phyloP scores from a whole-genome alignment of 2,329 filamentous ascomycete genomes.

The Calonectria leucothoes region DNA sequence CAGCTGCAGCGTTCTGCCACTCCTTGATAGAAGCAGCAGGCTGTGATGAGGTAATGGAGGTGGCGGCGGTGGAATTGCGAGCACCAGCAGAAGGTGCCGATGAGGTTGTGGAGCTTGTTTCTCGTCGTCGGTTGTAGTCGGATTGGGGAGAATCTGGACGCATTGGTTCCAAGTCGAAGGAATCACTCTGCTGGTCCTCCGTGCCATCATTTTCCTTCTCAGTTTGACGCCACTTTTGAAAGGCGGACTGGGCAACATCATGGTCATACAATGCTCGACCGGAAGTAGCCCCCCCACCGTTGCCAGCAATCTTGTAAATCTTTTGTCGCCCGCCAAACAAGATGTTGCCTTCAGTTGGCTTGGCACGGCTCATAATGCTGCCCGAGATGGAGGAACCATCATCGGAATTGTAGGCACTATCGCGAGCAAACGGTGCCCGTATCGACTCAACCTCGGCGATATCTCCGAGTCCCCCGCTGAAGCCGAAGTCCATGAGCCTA shows the following conservation, averaged over 20 bases:
- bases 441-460: slow-evolving; percentile 94
- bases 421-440: slow-evolving; percentile 69
- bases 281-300: slow-evolving; percentile 64
- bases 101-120: slow-evolving; percentile 88
- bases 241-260: slow-evolving; percentile 85
- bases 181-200: slow-evolving; percentile 47
- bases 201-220: slow-evolving; percentile 64
- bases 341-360: slow-evolving; percentile 89
- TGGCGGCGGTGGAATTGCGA: slow-evolving; percentile 87
- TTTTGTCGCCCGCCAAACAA: slow-evolving; percentile 97
- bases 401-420: slow-evolving; percentile 76
- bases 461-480: slow-evolving; percentile 73
- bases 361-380: slow-evolving; percentile 86
- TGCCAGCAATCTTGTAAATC: slow-evolving; percentile 81
- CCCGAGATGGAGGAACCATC: slow-evolving; percentile 74
- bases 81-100: slow-evolving; percentile 70
- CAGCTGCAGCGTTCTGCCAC: slow-evolving; percentile 53
- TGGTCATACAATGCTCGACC: slow-evolving; percentile 86
- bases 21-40: slow-evolving; percentile 64
- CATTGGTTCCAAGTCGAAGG: slow-evolving; percentile 41
- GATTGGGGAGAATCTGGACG: slow-evolving; percentile 59
- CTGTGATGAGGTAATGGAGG: slow-evolving; percentile 83
- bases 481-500: slow-evolving; percentile 77
- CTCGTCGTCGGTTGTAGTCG: slow-evolving; percentile 79
- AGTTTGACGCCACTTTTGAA: slow-evolving; percentile 78